A percentile compares a stretch with the other conserved stretches of the same genome.
Conservation (phyloP, 1,139 yeast species). For the Saccharomyces hybrid region DNA sequence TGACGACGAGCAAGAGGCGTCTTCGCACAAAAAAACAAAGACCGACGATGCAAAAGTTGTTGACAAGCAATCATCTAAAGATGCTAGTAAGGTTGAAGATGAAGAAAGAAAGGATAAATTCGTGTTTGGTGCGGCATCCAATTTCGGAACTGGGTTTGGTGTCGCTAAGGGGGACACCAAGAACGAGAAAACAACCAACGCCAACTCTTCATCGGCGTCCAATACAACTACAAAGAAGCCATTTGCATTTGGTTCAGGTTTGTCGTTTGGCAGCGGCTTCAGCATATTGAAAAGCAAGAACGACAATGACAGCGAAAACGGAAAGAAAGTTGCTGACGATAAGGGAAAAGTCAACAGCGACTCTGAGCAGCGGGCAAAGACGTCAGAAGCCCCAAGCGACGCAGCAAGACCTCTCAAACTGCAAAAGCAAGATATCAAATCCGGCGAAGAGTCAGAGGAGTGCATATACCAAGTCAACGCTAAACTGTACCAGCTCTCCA, state of each 20-base stretch:
- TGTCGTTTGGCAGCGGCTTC: slow-evolving; percentile 31
- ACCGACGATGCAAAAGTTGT: slow-evolving; percentile 4
- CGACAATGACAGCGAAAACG: slow-evolving; percentile 2
- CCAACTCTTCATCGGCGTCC: not conserved
- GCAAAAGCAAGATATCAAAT: slow-evolving; percentile 48
- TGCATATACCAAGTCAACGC: slow-evolving; percentile 64
- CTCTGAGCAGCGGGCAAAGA: not conserved
- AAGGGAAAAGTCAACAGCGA: not conserved
- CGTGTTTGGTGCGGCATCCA: slow-evolving; percentile 47
- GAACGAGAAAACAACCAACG: not conserved
- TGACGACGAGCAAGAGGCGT: not conserved
- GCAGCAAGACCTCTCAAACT: slow-evolving; percentile 28
- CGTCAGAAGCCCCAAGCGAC: not conserved
- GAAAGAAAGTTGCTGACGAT: slow-evolving; percentile 5
- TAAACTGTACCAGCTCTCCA: slow-evolving; percentile 65
- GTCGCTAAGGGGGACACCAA: slow-evolving; percentile 48
- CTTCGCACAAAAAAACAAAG: slow-evolving; percentile 2
- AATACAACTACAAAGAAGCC: slow-evolving; percentile 9
- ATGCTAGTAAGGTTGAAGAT: slow-evolving; percentile 4
- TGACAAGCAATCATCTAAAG: not conserved
- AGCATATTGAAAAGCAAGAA: slow-evolving; percentile 20
- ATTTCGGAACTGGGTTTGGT: slow-evolving; percentile 54
- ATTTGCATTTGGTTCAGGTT: slow-evolving; percentile 27
- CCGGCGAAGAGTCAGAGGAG: slow-evolving; percentile 87
- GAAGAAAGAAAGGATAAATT: slow-evolving; percentile 31